Evolutionary conservation across 306 rosid species (phyloP).

Genomic region (Cucurbita pepo): DNA sequence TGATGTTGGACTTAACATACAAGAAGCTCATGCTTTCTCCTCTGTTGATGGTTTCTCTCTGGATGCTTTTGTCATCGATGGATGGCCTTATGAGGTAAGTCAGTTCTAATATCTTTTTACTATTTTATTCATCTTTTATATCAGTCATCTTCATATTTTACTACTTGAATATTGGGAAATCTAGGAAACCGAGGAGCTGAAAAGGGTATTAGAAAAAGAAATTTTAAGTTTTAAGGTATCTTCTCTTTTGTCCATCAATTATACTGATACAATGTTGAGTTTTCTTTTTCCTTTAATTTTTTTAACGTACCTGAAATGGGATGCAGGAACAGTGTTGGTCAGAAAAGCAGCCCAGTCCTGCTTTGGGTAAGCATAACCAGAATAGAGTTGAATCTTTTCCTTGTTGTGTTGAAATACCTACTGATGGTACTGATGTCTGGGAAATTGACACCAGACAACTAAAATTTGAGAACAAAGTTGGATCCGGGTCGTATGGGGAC

Average conservation of each 20-base stretch:
- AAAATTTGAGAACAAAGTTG: constrained; percentile 75
- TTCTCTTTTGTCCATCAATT: background rate
- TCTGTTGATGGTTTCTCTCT: constrained; percentile 90
- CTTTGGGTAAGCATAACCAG: constrained; percentile 31
- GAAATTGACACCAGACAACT: constrained; percentile 75
- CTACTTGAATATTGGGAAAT: constrained; percentile 14
- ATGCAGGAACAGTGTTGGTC: constrained; percentile 43
- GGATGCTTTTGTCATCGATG: constrained; percentile 94
- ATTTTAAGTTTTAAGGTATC: constrained; percentile 52
- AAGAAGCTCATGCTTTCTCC: constrained; percentile 99
- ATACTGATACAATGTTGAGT: background rate
- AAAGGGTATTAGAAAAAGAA: constrained; percentile 53
- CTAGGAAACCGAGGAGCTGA: constrained; percentile 94
- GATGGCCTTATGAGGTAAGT: constrained; percentile 83
- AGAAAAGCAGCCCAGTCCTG: constrained; percentile 36
- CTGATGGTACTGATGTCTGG: constrained; percentile 96
- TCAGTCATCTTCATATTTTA: background rate
- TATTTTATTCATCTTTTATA: background rate
- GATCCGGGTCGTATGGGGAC: constrained; percentile 93
- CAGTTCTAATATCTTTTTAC: background rate
- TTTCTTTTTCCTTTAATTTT: constrained; percentile 1
- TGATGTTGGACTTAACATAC: constrained; percentile 90
- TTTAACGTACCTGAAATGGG: constrained; percentile 6
- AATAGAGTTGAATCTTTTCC: constrained; percentile 31
- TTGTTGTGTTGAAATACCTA: constrained; percentile 63